A percentile compares a stretch with the other conserved stretches of the same genome.
phyloP scores from a whole-genome alignment of 2,329 filamentous ascomycete genomes.

The Delphinella strobiligena region DNA sequence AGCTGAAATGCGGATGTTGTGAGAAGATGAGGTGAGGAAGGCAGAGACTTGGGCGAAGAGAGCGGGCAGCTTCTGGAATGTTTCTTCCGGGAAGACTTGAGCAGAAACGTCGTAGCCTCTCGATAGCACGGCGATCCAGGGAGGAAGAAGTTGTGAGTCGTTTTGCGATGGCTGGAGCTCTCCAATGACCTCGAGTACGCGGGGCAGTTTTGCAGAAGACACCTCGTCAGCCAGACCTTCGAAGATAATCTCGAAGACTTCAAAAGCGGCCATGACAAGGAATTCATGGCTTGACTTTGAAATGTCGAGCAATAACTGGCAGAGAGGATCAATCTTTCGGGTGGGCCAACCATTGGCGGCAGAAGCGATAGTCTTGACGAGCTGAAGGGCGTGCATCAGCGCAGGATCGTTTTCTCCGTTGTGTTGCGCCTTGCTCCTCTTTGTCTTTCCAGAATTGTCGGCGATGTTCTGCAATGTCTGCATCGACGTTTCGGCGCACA shows the following conservation, averaged over 20 bases:
- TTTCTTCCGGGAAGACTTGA: conserved; percentile 78
- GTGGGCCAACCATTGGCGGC: conserved; percentile 92
- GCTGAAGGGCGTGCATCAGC: conserved; percentile 80
- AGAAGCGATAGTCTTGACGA: conserved; percentile 78
- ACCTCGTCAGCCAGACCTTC: conserved; percentile 79
- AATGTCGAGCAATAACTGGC: conserved; percentile 78
- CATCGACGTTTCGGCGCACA: conserved; percentile 87
- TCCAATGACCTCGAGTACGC: conserved; percentile 79
- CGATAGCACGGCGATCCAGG: conserved; percentile 93
- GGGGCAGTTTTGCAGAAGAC: conserved; percentile 77
- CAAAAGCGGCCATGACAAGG: conserved; percentile 90
- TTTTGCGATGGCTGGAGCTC: conserved; percentile 85
- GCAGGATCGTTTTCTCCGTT: conserved; percentile 54
- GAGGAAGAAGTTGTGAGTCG: conserved; percentile 85
- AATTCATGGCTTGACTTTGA: conserved; percentile 87
- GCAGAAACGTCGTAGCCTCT: conserved; percentile 89
- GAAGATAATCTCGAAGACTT: conserved; percentile 96
- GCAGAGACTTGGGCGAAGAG: conserved; percentile 68
- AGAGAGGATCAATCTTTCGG: conserved; percentile 85
- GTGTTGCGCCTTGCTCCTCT: conserved; percentile 42
- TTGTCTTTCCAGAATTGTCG: conserved; percentile 59
- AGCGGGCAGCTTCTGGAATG: conserved; percentile 78
- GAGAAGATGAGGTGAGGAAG: conserved; percentile 76
- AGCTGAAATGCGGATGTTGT: conserved; percentile 88
- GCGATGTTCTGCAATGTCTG: conserved; percentile 67